A percentile compares a stretch with the other conserved stretches of the same genome.
Conservation (phyloP, 148 eudicot species). For the Arctostaphylos glauca region DNA sequence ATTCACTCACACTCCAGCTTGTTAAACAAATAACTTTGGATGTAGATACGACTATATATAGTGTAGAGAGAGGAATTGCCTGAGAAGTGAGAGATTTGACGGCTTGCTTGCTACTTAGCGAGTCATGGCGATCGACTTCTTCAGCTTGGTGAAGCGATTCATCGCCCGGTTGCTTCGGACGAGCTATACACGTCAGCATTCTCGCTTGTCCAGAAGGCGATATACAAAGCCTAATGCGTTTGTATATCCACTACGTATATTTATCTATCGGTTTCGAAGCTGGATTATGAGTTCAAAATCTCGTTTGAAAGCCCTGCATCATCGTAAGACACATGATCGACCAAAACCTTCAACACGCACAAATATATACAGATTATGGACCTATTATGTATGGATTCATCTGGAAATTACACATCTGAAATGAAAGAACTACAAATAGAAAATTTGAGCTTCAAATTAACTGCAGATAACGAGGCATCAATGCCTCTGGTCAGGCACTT, state of each 20-base stretch:
- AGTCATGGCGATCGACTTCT: constrained; percentile 32
- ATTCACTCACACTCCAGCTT: no score
- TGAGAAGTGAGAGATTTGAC: constrained; percentile 73
- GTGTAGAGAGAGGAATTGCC: constrained; percentile 30
- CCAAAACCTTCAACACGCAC: not conserved
- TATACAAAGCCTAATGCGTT: not conserved
- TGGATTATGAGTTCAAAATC: not conserved
- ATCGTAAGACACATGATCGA: not conserved
- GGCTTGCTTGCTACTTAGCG: constrained; percentile 52
- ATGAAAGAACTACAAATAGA: not conserved
- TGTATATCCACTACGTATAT: not conserved
- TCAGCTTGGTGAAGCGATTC: constrained; percentile 40
- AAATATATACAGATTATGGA: not conserved
- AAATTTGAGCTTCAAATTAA: constrained; percentile 15
- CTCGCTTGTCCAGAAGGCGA: not conserved
- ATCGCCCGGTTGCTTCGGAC: constrained; percentile 56
- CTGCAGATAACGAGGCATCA: constrained; percentile 17
- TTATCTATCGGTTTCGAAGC: no score
- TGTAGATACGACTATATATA: not conserved
- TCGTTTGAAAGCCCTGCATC: constrained; percentile 6
- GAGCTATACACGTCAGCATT: constrained; percentile 90
- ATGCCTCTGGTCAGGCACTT: constrained; percentile 19
- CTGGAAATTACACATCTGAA: constrained; percentile 1
- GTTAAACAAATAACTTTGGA: no score
- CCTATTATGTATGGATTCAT: no score